Evolutionary conservation across 805 yeast genomes (phyloP).

Genomic region (Metschnikowia lochheadii): DNA sequence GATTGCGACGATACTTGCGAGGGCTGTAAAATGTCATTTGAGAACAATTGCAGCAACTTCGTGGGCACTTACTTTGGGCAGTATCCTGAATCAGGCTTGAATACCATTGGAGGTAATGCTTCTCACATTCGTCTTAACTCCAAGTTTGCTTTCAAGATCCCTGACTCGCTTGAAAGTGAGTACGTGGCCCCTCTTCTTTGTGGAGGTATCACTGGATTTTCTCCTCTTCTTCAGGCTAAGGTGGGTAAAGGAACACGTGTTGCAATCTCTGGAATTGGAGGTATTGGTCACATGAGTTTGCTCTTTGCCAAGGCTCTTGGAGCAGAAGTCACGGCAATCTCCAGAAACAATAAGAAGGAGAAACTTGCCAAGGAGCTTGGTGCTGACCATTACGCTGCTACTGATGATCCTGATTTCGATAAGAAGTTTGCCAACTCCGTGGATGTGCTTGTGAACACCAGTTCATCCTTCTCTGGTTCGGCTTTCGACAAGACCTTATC

Average conservation of each 20-base stretch:
- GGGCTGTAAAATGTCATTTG: conserved; percentile 10
- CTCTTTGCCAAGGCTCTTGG: conserved; percentile 60
- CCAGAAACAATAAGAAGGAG: conserved; percentile 48
- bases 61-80: conserved; percentile 14
- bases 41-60: conserved; percentile 14
- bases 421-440: conserved; percentile 10
- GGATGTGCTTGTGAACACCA: conserved; percentile 16
- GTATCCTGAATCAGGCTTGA: conserved; percentile 11
- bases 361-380: conserved; percentile 52
- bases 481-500: conserved; percentile 13
- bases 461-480: conserved; percentile 18
- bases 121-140: conserved; percentile 17
- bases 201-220: conserved; percentile 21
- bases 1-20: conserved; percentile 14
- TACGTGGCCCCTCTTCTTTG: conserved; percentile 20
- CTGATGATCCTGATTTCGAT: conserved; percentile 21
- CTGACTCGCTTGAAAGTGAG: conserved; percentile 13
- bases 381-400: conserved; percentile 38
- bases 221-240: conserved; percentile 19
- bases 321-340: conserved; percentile 56
- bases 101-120: conserved; percentile 18
- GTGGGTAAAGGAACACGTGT: conserved; percentile 36
- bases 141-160: conserved; percentile 18
- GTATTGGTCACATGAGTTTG: conserved; percentile 63
- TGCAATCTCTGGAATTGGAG: conserved; percentile 63